Evolutionary conservation across 2,329 filamentous ascomycete genomes (phyloP), one percentile per base, ranked within the genome.

Genomic region (Ustilaginoidea virens): DNA sequence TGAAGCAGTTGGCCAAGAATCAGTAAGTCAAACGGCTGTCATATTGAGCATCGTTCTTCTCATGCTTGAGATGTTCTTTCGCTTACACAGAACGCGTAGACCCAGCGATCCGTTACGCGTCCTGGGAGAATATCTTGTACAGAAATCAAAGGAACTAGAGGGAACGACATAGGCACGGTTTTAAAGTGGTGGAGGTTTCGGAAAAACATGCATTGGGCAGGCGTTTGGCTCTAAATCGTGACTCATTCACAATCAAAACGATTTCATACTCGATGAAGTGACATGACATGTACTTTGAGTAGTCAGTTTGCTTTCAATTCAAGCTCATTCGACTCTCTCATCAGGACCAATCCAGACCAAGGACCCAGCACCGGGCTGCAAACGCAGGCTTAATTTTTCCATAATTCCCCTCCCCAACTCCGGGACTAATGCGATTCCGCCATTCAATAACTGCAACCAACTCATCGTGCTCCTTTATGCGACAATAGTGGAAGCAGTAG

Each of bases 401-500:
- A 40, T 51, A 43, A 49, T 46, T 46, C 49, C 36, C 47, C 51
- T 22, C 33, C 52, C 53, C 45, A 60, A 61, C 57, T 61, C 57
- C 57, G 41, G 49, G 50, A 52, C 48, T 49, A 49, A 30, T 48
- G 45, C 44, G 49, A 49, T 46, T 44, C 46, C 46, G 41, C 40
- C 37, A 39, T 29, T 36, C 34, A 30, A 32, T 28, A 30, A 34
- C 24, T 27, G 27, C 17, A 18, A 23, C 30, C 25, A 16, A 22
- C 7, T 27, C 19, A 26, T 30, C 18, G n/a, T 30, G 16, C 28
- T 15, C 16, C 20, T 61, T 77, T 87, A 92, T 62, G 85, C 74
- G 60, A 93, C 85, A 52, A 92, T 69, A 57, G 85, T 92, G 73
- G 72, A 81, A 65, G 87, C 87, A 49, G 87, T 96, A 59, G 87